These are phyloP conservation scores for Talaromyces sp. DNA, from an alignment of 2,329 filamentous ascomycete species.

Conservation along the genomic window DNA sequence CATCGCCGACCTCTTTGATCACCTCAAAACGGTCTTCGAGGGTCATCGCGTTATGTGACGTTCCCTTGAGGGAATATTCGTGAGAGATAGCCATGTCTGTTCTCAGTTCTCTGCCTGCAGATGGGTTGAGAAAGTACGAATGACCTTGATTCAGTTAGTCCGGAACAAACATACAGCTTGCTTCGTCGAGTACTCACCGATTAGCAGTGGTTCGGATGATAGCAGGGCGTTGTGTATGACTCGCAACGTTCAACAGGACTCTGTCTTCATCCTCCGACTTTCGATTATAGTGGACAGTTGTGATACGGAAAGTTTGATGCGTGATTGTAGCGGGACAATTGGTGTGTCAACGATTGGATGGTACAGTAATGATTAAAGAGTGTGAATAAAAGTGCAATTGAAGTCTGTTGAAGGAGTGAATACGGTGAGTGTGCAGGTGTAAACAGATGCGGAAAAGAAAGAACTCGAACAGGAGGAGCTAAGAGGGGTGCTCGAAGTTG, in stretches of 20 bases:
- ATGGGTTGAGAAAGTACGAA: constrained; percentile 26
- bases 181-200: not conserved
- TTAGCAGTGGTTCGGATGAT: not conserved
- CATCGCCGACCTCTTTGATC: constrained; percentile 96
- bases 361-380: not conserved
- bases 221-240: constrained; percentile 7
- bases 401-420: constrained; percentile 6
- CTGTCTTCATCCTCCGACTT: constrained; percentile 15
- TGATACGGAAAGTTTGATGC: not conserved
- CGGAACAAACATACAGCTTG: not conserved
- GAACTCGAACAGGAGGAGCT: constrained; percentile 11
- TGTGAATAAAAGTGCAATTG: constrained; percentile 3
- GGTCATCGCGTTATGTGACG: constrained; percentile 52
- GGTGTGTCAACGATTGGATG: not conserved
- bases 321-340: not conserved
- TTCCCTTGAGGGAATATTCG: constrained; percentile 68
- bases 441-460: constrained; percentile 4
- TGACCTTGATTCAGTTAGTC: constrained; percentile 13
- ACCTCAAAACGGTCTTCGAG: constrained; percentile 96
- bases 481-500: constrained; percentile 12
- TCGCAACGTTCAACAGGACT: constrained; percentile 16
- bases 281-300: not conserved
- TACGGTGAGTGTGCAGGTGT: constrained; percentile 5
- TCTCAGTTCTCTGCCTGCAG: constrained; percentile 41
- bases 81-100: constrained; percentile 71